A percentile compares a stretch with the other conserved stretches of the same genome.
Evolutionary conservation across 2,329 filamentous ascomycete genomes (phyloP).

Genomic region (Aspergillus aculeatinus): DNA sequence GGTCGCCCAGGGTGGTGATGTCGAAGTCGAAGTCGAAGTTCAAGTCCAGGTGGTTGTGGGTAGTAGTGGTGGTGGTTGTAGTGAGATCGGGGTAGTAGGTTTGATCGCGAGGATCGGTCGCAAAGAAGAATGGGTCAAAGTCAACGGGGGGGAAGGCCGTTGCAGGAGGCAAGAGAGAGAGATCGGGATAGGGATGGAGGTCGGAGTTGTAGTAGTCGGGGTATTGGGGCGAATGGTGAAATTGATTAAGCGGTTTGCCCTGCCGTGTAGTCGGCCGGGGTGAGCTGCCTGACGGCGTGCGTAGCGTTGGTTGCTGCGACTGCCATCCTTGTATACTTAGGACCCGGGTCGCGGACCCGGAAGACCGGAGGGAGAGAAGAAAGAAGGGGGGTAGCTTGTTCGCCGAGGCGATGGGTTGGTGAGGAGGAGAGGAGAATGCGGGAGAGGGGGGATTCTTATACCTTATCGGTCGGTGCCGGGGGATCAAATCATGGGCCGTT

Average conservation of each 20-base stretch:
- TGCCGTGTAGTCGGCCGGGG: constrained; percentile 6
- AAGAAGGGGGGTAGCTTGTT: neutral
- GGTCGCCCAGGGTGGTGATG: constrained; percentile 1
- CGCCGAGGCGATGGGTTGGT: constrained; percentile 2
- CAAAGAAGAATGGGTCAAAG: constrained; percentile 3
- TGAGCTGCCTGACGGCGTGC: constrained; percentile 9
- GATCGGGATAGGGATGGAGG: neutral
- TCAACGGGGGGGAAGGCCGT: constrained; percentile 16
- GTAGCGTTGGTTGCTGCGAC: constrained; percentile 11
- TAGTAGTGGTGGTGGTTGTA: neutral
- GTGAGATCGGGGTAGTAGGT: constrained; percentile 6
- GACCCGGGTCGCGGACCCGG: constrained; percentile 19
- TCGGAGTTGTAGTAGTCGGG: constrained; percentile 7
- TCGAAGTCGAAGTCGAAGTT: constrained; percentile 2
- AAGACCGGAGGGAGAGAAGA: constrained; percentile 2
- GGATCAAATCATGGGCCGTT: neutral
- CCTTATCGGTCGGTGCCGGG: neutral
- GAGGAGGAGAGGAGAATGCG: constrained; percentile 1
- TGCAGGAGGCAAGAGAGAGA: constrained; percentile 7
- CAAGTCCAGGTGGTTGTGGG: neutral
- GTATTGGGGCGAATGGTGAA: constrained; percentile 2
- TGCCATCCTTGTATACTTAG: constrained; percentile 19
- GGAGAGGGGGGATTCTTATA: neutral
- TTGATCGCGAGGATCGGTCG: constrained; percentile 7
- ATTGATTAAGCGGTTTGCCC: neutral